Percentiles rank a stretch among this genome's conserved stretches.
Conservation (phyloP, 1,139 yeast genomes). For the Kazachstania sp. region DNA sequence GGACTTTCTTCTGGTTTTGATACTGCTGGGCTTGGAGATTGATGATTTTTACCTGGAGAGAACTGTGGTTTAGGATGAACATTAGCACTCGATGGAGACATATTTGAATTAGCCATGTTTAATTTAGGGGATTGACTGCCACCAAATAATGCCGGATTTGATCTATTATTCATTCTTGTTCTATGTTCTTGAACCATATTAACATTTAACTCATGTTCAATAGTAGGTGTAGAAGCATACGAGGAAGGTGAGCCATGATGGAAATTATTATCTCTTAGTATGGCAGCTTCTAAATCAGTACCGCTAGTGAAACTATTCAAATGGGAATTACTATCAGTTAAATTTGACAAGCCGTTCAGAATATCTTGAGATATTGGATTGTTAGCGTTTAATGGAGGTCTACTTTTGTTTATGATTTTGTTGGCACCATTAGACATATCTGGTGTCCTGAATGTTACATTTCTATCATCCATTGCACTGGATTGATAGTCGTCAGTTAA, state of each 20-base stretch:
- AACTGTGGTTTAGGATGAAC: neutral
- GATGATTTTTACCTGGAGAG: neutral
- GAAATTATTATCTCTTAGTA: neutral
- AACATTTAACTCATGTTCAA: neutral
- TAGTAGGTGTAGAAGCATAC: conserved; percentile 1
- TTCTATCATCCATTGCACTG: neutral
- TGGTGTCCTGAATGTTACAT: conserved; percentile 1
- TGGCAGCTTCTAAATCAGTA: neutral
- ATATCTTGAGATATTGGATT: conserved; percentile 2
- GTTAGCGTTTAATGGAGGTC: neutral
- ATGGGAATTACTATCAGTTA: neutral
- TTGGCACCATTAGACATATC: conserved; percentile 1
- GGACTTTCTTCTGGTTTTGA: neutral
- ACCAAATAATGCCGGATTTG: neutral
- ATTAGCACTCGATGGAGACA: neutral
- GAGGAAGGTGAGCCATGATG: conserved; percentile 3
- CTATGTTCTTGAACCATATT: conserved; percentile 1
- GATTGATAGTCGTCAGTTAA: conserved; percentile 40
- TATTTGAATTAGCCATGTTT: neutral
- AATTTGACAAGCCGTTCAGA: neutral
- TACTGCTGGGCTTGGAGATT: neutral
- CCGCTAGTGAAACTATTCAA: neutral
- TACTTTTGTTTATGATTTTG: neutral
- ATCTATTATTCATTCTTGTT: neutral
- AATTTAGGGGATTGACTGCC: neutral